Conservation (phyloP, 805 yeast species). For the Cyberlindnera nakhonratchasimensis region DNA sequence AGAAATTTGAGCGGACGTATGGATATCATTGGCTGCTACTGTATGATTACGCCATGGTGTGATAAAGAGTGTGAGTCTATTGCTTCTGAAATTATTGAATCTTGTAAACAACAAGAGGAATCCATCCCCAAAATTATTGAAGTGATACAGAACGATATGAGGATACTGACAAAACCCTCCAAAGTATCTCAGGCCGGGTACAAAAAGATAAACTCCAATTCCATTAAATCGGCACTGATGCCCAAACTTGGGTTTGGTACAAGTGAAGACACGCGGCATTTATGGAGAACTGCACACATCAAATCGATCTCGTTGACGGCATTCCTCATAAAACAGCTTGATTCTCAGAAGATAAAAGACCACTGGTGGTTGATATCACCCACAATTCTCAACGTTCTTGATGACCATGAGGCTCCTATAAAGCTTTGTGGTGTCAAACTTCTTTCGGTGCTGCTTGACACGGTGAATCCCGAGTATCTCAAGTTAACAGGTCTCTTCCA, state of each 20-base stretch:
- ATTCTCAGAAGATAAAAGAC: slow-evolving; percentile 9
- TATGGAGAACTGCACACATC: slow-evolving; percentile 19
- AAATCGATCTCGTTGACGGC: slow-evolving; percentile 18
- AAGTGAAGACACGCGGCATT: slow-evolving; percentile 13
- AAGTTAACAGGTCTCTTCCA: slow-evolving; percentile 18
- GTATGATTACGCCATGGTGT: slow-evolving; percentile 22
- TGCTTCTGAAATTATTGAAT: slow-evolving; percentile 1
- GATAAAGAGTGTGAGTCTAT: slow-evolving; percentile 6
- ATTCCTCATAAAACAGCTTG: slow-evolving; percentile 6
- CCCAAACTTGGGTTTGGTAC: slow-evolving; percentile 16
- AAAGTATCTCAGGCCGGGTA: slow-evolving; percentile 24
- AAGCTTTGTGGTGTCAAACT: slow-evolving; percentile 24
- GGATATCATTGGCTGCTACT: slow-evolving; percentile 6
- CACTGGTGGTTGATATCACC: slow-evolving; percentile 29
- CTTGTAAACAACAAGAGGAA: neutral
- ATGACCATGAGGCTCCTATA: slow-evolving; percentile 29
- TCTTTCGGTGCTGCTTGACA: slow-evolving; percentile 15
- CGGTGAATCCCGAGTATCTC: slow-evolving; percentile 17
- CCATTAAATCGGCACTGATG: slow-evolving; percentile 4
- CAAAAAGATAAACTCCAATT: slow-evolving; percentile 5
- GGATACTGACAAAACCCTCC: slow-evolving; percentile 3
- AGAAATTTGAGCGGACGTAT: neutral
- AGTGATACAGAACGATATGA: slow-evolving; percentile 13
- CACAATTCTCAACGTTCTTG: slow-evolving; percentile 25
- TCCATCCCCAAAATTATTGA: neutral